Evolutionary conservation across 2,329 filamentous ascomycete genomes (phyloP), one percentile per base, ranked within the genome.

Genomic region (Domatiomyces globalis): DNA sequence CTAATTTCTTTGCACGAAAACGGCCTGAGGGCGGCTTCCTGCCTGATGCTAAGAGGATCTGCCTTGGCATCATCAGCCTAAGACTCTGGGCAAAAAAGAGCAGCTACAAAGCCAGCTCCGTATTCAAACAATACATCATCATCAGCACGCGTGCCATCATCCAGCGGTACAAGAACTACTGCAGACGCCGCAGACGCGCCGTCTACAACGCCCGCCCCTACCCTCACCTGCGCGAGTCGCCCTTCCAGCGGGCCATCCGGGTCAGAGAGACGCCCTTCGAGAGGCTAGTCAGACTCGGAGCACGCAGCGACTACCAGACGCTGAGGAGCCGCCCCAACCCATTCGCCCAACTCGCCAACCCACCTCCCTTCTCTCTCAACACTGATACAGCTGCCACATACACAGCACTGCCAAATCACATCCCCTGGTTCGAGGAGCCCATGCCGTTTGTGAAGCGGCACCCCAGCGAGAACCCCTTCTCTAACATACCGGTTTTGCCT

Each of bases 81-180:
- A 15, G 89, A 15, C 33, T 39, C 8, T 39, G 33, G 33, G 33
- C 33, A 7, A 39, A 39, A 15, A 10, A 39, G 33, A 39, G 10
- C 33, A 15, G 33, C 9, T 39, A 39, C 33, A 39, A 15, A 15
- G 33, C 33, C 12, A 10, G 33, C 9, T 5, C 10, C 33, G 33
- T 5, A 5, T 4, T 39, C 33, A 15, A 10, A 39, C 10, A 39
- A 39, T 39, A 15, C 33, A 15, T 10, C 33, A 5, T 39, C 33
- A 39, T 2, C 33, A 15, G 15, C 10, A 39, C 33, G 33, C 33
- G 33, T 39, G 33, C 33, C 10, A 15, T 39, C 10, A 5, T 15
- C 33, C 10, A 39, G 33, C 33, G 12, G 33, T 39, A 15, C 33
- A 39, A 39, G 33, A 15, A 10, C 33, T 15, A 7, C 2, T 5